A percentile compares a stretch with the other conserved stretches of the same genome.
Conservation (phyloP, 2,329 filamentous ascomycete species). For the Cordyceps farinosa region DNA sequence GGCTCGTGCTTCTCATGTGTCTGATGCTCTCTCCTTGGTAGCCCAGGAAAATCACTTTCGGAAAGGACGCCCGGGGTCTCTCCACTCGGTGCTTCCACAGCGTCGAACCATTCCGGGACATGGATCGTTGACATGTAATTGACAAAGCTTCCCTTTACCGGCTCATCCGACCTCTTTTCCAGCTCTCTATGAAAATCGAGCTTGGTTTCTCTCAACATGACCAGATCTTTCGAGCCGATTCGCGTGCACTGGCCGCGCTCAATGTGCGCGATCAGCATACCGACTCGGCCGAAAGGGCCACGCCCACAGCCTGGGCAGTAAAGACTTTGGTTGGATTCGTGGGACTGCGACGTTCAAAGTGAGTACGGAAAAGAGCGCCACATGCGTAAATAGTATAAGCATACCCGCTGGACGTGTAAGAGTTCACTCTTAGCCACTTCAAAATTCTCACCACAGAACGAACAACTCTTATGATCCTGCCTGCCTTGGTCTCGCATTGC, state of each 20-base stretch:
- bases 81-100: neutral
- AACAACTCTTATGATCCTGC: constrained; percentile 35
- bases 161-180: constrained; percentile 25
- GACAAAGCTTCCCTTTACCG: constrained; percentile 28
- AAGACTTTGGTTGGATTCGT: constrained; percentile 39
- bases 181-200: constrained; percentile 34
- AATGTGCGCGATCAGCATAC: constrained; percentile 43
- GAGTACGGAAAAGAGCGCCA: neutral
- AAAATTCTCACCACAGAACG: constrained; percentile 37
- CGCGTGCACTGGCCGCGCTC: constrained; percentile 39
- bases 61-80: neutral
- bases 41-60: neutral
- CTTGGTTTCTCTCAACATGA: constrained; percentile 35
- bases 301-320: constrained; percentile 45
- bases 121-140: constrained; percentile 23
- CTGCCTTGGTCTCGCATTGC: constrained; percentile 25
- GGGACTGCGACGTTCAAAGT: constrained; percentile 29
- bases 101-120: neutral
- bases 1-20: neutral
- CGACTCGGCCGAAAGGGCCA: constrained; percentile 35
- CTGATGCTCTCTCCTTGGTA: neutral
- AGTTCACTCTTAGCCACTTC: constrained; percentile 29
- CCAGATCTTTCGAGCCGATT: constrained; percentile 34
- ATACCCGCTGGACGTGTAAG: constrained; percentile 36
- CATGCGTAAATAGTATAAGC: constrained; percentile 13